A percentile compares a stretch with the other conserved stretches of the same genome.
These are phyloP conservation scores for Cyclotella cryptica DNA, from an alignment of 108 stramenopile species.

Conservation along the genomic window DNA sequence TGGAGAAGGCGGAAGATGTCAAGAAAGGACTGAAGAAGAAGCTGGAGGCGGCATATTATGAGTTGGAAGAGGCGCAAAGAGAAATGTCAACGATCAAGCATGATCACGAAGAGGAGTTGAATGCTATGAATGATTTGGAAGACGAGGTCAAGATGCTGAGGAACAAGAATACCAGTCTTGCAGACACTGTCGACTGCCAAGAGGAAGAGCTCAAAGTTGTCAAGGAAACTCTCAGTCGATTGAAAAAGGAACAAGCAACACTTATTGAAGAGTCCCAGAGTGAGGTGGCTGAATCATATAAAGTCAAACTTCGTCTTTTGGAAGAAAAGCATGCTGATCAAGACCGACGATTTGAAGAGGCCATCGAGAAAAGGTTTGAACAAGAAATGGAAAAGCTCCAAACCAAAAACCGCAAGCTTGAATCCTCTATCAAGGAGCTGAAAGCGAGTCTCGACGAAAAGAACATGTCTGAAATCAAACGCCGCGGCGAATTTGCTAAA, in stretches of 20 bases:
- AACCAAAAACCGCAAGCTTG: constrained; percentile 30
- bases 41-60: constrained; percentile 45
- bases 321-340: constrained; percentile 41
- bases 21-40: constrained; percentile 47
- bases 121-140: constrained; percentile 17
- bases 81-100: constrained; percentile 25
- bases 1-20: constrained; percentile 36
- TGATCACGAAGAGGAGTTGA: constrained; percentile 32
- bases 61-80: constrained; percentile 37
- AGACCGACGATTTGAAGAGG: constrained; percentile 28
- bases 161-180: constrained; percentile 25
- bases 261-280: constrained; percentile 31
- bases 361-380: constrained; percentile 30
- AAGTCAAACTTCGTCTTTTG: constrained; percentile 33
- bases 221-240: constrained; percentile 23
- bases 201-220: constrained; percentile 31
- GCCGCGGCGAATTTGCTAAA: constrained; percentile 52
- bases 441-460: constrained; percentile 43
- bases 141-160: constrained; percentile 28
- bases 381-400: constrained; percentile 38
- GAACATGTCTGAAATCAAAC: constrained; percentile 45
- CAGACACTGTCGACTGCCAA: constrained; percentile 32
- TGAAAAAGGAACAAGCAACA: constrained; percentile 20
- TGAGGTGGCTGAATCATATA: constrained; percentile 55
- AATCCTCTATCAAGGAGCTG: constrained; percentile 23